Evolutionary conservation across 2,329 filamentous ascomycete genomes (phyloP), one percentile per base, ranked within the genome.

Genomic region (Aspergillus tamarii): DNA sequence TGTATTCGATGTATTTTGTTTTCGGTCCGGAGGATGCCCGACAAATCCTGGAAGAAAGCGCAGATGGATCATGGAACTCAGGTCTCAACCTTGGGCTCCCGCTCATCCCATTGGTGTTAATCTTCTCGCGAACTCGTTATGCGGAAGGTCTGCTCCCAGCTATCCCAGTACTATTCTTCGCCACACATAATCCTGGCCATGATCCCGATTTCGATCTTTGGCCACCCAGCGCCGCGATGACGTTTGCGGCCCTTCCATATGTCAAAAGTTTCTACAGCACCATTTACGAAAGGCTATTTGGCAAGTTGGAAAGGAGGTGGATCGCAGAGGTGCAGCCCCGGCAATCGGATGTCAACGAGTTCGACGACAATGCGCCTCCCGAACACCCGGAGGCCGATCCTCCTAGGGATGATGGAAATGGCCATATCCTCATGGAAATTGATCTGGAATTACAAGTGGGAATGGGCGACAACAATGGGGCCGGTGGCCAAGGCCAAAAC

Each of bases 201-300:
- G 77, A 80, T 34, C 74, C 85, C 5, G 84, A 88, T 65, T 76
- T 87, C 53, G 80, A 82, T n/a, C 77, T 86, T 52, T 90, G 88
- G 88, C 88, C 90, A 3, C 89, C 89, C 1, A 87, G 84, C 54
- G 86, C 89, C 16, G 85, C 87, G 30, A 85, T 91, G 68, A 86
- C 88, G 2, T 87, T 92, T 67, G 87, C 88, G 2, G 81, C 87
- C 5, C 76, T 92, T 4, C 90, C 90, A 0, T 91, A 91, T 67
- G 71, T 91, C 2, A 85, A 89, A 59, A 84, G 84, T 36, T 80
- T 85, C 26, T 92, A 92, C 76, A 87, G 88, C 61, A 80, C 83
- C 34, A 80, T 88, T 58, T 91, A 90, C 71, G 83, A 88, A 50
- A 82, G 81, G 52, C 72, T 87, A 2, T 89, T 89, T 78, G 81